These are phyloP conservation scores for Aspergillus carlsbadensis DNA, from an alignment of 495 filamentous ascomycete genomes.

Conservation along the genomic window DNA sequence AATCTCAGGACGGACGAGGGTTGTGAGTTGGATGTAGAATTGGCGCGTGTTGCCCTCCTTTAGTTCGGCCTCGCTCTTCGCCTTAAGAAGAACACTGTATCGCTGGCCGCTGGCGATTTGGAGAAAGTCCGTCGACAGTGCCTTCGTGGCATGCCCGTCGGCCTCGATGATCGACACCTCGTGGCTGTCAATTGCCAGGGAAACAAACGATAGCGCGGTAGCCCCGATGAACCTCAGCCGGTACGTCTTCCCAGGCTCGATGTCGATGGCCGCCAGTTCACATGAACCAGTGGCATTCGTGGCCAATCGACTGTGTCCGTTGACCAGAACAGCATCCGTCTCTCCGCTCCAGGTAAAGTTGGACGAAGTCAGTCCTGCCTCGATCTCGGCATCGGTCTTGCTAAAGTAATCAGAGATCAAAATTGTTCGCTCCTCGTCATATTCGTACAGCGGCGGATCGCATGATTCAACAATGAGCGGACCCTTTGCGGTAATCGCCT, in stretches of 20 bases:
- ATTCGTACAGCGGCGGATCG: constrained; percentile 40
- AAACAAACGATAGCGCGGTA: constrained; percentile 50
- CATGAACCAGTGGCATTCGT: constrained; percentile 41
- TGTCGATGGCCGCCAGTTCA: constrained; percentile 47
- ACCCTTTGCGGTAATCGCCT: constrained; percentile 52
- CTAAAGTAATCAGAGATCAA: constrained; percentile 52
- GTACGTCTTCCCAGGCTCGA: constrained; percentile 58
- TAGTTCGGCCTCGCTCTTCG: constrained; percentile 38
- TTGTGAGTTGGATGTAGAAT: constrained; percentile 57
- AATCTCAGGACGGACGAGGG: constrained; percentile 42
- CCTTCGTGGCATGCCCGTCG: constrained; percentile 57
- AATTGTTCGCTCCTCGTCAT: constrained; percentile 56
- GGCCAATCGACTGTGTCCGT: constrained; percentile 31
- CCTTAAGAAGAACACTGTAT: constrained; percentile 50
- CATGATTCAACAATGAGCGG: constrained; percentile 53
- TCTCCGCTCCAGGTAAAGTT: constrained; percentile 26
- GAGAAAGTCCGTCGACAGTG: constrained; percentile 43
- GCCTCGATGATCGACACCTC: constrained; percentile 51
- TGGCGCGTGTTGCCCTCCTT: constrained; percentile 22
- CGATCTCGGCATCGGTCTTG: constrained; percentile 42
- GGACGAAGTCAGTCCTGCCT: constrained; percentile 28
- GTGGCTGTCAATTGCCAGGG: constrained; percentile 52
- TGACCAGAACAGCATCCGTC: constrained; percentile 49
- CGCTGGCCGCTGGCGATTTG: constrained; percentile 57
- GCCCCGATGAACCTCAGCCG: constrained; percentile 55